These are phyloP conservation scores for Fusarium stilboides DNA, from an alignment of 2,329 filamentous ascomycete species.

Conservation along the genomic window DNA sequence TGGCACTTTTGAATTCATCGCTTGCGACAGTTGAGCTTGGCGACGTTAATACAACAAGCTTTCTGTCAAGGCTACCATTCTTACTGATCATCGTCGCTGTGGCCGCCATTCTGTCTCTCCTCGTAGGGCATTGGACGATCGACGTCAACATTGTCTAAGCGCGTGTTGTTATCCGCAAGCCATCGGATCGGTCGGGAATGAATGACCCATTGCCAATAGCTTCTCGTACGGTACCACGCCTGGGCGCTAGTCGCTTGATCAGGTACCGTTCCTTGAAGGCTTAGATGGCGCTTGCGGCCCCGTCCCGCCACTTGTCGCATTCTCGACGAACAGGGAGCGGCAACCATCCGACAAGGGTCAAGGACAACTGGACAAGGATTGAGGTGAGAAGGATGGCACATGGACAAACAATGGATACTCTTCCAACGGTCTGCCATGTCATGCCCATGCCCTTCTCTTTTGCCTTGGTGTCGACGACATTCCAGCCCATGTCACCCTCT, in stretches of 20 bases:
- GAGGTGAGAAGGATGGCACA: slow-evolving; percentile 32
- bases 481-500: slow-evolving; percentile 1
- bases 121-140: slow-evolving; percentile 15
- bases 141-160: slow-evolving; percentile 20
- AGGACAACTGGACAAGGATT: slow-evolving; percentile 29
- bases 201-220: slow-evolving; percentile 6
- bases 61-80: slow-evolving; percentile 19
- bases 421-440: slow-evolving; percentile 1
- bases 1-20: slow-evolving; percentile 19
- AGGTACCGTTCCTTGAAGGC: slow-evolving; percentile 49
- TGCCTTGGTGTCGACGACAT: slow-evolving; percentile 13
- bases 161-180: slow-evolving; percentile 19
- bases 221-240: slow-evolving; percentile 25
- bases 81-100: slow-evolving; percentile 20
- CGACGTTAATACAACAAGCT: slow-evolving; percentile 1
- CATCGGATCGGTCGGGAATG: slow-evolving; percentile 34
- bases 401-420: slow-evolving; percentile 30
- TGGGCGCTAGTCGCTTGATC: slow-evolving; percentile 43
- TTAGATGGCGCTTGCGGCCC: slow-evolving; percentile 50
- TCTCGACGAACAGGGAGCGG: slow-evolving; percentile 39
- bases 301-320: slow-evolving; percentile 48
- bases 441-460: not conserved
- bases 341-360: slow-evolving; percentile 41
- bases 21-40: slow-evolving; percentile 1
- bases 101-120: slow-evolving; percentile 16